Evolutionary conservation across 768 basidiomycete genomes (phyloP), one percentile per base, ranked within the genome.

Genomic region (Pholiota conissans): DNA sequence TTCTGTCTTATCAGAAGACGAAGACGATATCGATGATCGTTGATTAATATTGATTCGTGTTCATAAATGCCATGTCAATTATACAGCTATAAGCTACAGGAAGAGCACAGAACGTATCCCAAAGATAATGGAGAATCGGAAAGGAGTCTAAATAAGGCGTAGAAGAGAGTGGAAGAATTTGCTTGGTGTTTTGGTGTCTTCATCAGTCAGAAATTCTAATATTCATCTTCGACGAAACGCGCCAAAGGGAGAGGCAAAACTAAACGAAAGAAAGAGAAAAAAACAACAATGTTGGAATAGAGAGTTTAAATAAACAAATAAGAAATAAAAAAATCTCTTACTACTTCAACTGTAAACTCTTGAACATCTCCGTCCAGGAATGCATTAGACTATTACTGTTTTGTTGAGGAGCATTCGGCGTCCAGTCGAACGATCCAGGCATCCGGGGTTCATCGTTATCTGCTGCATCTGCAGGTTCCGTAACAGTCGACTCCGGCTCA

Each of bases 351-450:
- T 58, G 57, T 50, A 74, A 47, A 60, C 66, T 69, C 62, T 66
- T 62, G 28, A 72, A 60, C 69, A 74, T 67, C 46, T 72, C 70
- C 11, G 55, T 59, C 74, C 73, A 74, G 6, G 68, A 61, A 22
- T 52, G 60, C 20, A 49, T 55, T 18, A 37, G 54, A 11, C 22
- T 53, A 4, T 30, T 45, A 27, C 61, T 45, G 32, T 45, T 57
- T 13, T 61, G 51, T 22, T 53, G 48, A 8, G 52, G 11, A 8
- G 55, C 30, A 27, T 57, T 61, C 3, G 56, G 66, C 5, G 67
- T 61, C 27, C 71, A 28, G 56, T 77, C 73, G 59, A 84, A 84
- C 28, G 81, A 79, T 9, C 85, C 84, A 1, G 84, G 85, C 70
- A 86, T 84, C 53, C 50, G 64, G 55, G 18, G 49, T 7, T 30